Base-by-base conservation (phyloP, 164 flowering plant species). In the Euptelea pleiosperma region DNA sequence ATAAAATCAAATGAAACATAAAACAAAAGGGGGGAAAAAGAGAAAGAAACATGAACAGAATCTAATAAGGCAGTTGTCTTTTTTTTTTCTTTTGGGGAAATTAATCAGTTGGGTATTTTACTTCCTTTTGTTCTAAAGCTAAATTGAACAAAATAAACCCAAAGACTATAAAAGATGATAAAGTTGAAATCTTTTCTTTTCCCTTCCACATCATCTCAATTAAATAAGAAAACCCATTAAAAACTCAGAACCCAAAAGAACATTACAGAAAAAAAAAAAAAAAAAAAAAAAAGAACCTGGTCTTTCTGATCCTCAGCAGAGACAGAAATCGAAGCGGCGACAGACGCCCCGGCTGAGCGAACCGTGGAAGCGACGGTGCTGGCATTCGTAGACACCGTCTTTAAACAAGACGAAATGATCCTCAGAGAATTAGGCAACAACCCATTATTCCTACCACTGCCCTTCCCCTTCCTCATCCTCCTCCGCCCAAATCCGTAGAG, bases 351-450 rank as follows among this genome's bases (percentile, higher is more conserved):
- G 28, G 89, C 90, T 1, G 88, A 74, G 35, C 92, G 78, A 22
- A 86, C 94, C 10, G 78, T 66, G 18, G 84, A 72, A 25, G 75
- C 69, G 25, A 76, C 79, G 54, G 79, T 53, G 56, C 41, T 68
- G n/a, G 80, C 83, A 65, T 79, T 79, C 12, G 72, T 42, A 4
- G 93, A 86, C n/a, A 87, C 94, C 24, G 86, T 85, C 66, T 81
- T 86, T 41, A 90, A 59, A 65, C 94, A 90, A 49, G 94, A 87
- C 10, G 95, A 81, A 10, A 90, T 85, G 2, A 83, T 79, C 61
- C 77, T 79, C 12, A 87, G 58, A 0, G 94, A 89, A 78, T 75
- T 89, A 2, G 97, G 97, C 37, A 90, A 72, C 73, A 87, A 74
- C 34, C 89, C 85, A 59, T 63, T 69, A 19, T 55, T 57, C 15